These are phyloP conservation scores for Geosmithia putterillii DNA, from an alignment of 2,329 filamentous ascomycete genomes.

Conservation along the genomic window DNA sequence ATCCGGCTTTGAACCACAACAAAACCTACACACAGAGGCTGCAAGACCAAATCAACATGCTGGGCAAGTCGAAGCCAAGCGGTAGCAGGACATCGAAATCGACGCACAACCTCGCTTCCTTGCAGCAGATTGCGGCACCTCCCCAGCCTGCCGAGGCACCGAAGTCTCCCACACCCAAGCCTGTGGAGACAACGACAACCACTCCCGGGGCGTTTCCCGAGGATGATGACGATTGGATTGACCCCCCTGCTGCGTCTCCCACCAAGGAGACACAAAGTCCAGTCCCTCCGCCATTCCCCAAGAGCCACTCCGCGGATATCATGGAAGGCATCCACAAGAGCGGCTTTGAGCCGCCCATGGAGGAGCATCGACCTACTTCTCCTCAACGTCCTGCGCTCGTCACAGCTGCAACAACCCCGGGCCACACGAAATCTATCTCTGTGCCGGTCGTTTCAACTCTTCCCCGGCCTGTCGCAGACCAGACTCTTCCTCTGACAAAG, in stretches of 20 bases:
- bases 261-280: constrained; percentile 4
- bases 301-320: constrained; percentile 48
- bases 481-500: constrained; percentile 37
- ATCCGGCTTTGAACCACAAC: constrained; percentile 41
- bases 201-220: constrained; percentile 50
- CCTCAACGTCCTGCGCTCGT: constrained; percentile 5
- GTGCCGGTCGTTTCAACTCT: constrained; percentile 37
- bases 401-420: constrained; percentile 5
- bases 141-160: constrained; percentile 15
- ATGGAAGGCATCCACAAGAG: constrained; percentile 38
- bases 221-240: constrained; percentile 53
- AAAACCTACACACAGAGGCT: constrained; percentile 90
- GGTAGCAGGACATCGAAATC: constrained; percentile 35
- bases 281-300: constrained; percentile 34
- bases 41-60: constrained; percentile 79
- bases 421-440: constrained; percentile 49
- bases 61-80: constrained; percentile 44
- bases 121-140: constrained; percentile 15
- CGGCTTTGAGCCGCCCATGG: constrained; percentile 9
- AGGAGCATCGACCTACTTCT: constrained; percentile 4
- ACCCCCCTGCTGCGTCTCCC: constrained; percentile 26
- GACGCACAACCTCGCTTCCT: constrained; percentile 22
- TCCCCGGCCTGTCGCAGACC: constrained; percentile 3
- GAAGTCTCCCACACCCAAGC: constrained; percentile 13
- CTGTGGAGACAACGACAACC: constrained; percentile 18